Conservation (phyloP, 768 basidiomycete species). For the Hypholoma fasciculare region DNA sequence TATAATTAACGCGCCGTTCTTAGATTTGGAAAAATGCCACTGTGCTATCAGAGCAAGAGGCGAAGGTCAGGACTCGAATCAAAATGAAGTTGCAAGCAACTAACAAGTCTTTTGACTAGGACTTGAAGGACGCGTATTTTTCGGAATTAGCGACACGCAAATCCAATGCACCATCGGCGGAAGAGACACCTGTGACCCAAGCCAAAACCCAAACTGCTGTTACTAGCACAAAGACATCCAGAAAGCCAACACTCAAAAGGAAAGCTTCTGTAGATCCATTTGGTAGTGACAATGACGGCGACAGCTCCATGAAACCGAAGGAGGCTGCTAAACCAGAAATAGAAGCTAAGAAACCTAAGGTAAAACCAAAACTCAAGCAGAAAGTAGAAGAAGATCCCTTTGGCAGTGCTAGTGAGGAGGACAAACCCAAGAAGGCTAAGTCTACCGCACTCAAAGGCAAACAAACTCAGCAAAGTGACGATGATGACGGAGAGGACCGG, state of each 20-base stretch:
- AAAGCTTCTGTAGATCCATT: constrained; percentile 48
- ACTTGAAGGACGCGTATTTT: constrained; percentile 62
- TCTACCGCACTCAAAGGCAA: constrained; percentile 6
- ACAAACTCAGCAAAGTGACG: constrained; percentile 2
- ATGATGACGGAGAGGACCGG: constrained; percentile 11
- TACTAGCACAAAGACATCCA: constrained; percentile 21
- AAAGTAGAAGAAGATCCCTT: neutral
- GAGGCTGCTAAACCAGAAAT: constrained; percentile 8
- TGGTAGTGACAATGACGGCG: constrained; percentile 47
- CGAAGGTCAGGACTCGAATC: constrained; percentile 45
- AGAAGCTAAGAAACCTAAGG: constrained; percentile 18
- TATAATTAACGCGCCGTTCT: neutral
- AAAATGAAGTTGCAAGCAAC: neutral
- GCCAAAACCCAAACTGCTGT: constrained; percentile 5
- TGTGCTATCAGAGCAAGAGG: constrained; percentile 58
- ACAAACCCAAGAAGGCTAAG: constrained; percentile 6
- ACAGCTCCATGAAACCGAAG: constrained; percentile 15
- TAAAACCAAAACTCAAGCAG: constrained; percentile 19
- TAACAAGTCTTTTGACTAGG: constrained; percentile 33
- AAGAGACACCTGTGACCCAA: neutral
- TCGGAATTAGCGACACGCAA: constrained; percentile 39
- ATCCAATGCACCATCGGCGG: neutral
- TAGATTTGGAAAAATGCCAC: constrained; percentile 71
- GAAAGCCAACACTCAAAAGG: constrained; percentile 48
- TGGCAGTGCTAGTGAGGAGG: constrained; percentile 18